Base-by-base conservation (phyloP, 139 green algal species). In the Nannochloris sp. region DNA sequence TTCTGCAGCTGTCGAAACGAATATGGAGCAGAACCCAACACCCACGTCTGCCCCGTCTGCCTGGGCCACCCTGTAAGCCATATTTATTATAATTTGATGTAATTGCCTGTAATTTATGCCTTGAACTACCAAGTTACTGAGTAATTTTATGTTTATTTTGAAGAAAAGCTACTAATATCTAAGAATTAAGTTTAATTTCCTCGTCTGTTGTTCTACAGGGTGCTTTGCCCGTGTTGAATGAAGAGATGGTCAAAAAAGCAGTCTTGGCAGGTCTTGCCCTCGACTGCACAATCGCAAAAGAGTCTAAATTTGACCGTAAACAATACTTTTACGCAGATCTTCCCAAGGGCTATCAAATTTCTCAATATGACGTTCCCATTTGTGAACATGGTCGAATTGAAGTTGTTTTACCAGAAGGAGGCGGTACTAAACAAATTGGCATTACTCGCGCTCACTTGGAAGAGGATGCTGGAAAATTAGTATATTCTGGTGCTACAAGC, bases 241-340 rank as follows among this genome's bases (percentile, higher is more conserved):
- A 47, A 3, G 84, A 83, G 34, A 75, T 86, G 12, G 83, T 96
- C 36, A 67, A 68, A 6, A 84, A 91, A 39, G 86, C 74, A 2
- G 61, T 95, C n/a, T 46, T 75, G 25, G 80, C 86, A 30, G 89
- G 92, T 3, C 67, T 98, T 25, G 93, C 93, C 8, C 80, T 98
- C 32, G 73, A 86, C 53, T 86, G 76, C 45, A 59, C 65, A 15
- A 85, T 98, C n/a, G 70, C 75, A 3, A 77, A 53, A 5, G n/a
- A 35, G 13, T 94, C 85, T 34, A 97, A 96, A 74, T 99, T 99
- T 83, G 94, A 98, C 81, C 82, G 93, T 61, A 99, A 99, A 80
- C 92, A 99, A 75, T 99, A 99, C 84, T 99, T 99, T 68, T 99
- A 99, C 63, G 74, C 91, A 23, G 93, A 99, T 77, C 73, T 99